Evolutionary conservation across 257 asterid species (phyloP).

Genomic region (Prunella vulgaris): DNA sequence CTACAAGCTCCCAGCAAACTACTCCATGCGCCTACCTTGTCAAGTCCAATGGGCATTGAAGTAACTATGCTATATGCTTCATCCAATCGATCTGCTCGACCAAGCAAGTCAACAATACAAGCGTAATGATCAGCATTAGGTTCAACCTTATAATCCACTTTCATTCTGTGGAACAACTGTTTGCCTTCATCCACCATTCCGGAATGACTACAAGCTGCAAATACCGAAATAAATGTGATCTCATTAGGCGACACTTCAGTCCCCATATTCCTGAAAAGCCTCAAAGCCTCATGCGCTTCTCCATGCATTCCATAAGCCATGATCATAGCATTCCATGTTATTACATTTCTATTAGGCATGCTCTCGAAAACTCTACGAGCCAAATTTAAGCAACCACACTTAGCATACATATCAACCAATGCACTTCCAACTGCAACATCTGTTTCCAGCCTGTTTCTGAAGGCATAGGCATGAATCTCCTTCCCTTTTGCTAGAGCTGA

Average conservation of each 20-base stretch:
- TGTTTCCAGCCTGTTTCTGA: conserved; percentile 46
- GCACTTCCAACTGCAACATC: conserved; percentile 86
- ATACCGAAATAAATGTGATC: conserved; percentile 63
- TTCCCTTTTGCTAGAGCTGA: conserved; percentile 71
- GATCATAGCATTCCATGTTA: conserved; percentile 85
- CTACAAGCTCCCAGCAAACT: conserved; percentile 79
- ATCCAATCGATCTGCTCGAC: conserved; percentile 73
- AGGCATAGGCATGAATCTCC: conserved; percentile 70
- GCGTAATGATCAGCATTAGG: conserved; percentile 79
- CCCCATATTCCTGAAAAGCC: conserved; percentile 48
- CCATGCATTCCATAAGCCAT: conserved; percentile 96
- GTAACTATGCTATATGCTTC: conserved; percentile 57
- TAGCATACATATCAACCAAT: conserved; percentile 83
- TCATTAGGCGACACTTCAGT: conserved; percentile 59
- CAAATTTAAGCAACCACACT: conserved; percentile 70
- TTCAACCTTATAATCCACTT: conserved; percentile 41
- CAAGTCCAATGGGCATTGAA: conserved; percentile 43
- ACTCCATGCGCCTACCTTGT: conserved; percentile 76
- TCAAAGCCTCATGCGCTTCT: conserved; percentile 59
- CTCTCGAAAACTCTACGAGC: conserved; percentile 61
- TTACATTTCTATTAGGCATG: conserved; percentile 58
- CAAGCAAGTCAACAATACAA: conserved; percentile 75
- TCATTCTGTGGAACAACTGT: conserved; percentile 59
- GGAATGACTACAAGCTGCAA: conserved; percentile 83
- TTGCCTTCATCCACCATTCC: conserved; percentile 76